Base-by-base conservation (phyloP, 768 basidiomycete genomes). In the Rhizopogon sp. region DNA sequence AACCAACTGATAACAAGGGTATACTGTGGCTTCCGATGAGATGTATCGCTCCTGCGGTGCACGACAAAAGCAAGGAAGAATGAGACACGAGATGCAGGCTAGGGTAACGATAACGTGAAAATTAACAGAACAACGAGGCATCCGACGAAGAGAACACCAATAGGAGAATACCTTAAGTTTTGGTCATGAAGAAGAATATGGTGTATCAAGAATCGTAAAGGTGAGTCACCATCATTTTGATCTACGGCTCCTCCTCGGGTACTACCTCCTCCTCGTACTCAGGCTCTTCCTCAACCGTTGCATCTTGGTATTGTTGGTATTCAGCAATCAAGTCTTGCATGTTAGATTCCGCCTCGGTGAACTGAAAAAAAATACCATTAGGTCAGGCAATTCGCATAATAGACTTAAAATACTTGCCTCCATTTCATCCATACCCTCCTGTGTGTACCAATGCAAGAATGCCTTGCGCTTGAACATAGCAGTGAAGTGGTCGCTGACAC, bases 351-450 rank as follows among this genome's bases (percentile, higher is more conserved):
- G 95, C 96, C 74, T 98, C 96, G 59, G 96, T 95, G 83, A 98
- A 93, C 83, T 85, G 62, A 11, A 61, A 58, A 29, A 62, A 45
- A 14, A 16, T 3, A 37, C 35, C 10, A 50, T 5, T 5, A 14
- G 43, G 17, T 63, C 17, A 56, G 25, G 16, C 20, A 7, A 42
- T 25, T 3, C 25, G 43, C 14, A 16, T 8, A 3, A 45, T 37
- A 7, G 7, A 51, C 6, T 20, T 41, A 29, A 3, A 39, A n/a
- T 3, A 69, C 77, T 43, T 50, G 81, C 81, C 79, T 94, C 91
- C 91, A 93, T 92, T 81, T 93, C 93, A 70, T 94, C 96, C 96
- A 99, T 98, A 71, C 97, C 97, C 79, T 98, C 97, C 72, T 96
- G 93, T 37, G 95, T 98, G 74, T 98, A 98, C 95, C 95, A 96